Base-by-base conservation (phyloP, 805 yeast species). In the Metschnikowia drakensbergensis region DNA sequence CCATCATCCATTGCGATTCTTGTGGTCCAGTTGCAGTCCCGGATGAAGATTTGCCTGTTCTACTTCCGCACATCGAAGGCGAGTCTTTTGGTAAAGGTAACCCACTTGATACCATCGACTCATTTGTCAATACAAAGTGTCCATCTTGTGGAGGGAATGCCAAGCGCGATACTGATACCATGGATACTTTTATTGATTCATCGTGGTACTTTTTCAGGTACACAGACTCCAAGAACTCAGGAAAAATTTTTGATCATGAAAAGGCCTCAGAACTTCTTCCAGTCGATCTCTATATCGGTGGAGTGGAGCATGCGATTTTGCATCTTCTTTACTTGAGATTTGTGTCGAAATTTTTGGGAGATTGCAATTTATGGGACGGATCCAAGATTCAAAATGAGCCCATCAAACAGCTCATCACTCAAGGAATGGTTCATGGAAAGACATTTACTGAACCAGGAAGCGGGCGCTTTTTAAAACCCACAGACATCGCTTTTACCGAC, bases 131-230 rank as follows among this genome's bases (percentile, higher is more conserved):
- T 51, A 80, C 86, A 1, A 64, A 71, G 29, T 94, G 99, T 64
- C 99, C 99, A 5, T 75, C 79, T 0, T 94, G 99, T 69, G 82
- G 83, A 3, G 71, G 73, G 1, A 62, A 65, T 9, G 96, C 97
- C 0, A 81, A 78, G 48, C 77, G 99, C 58, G 99, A 94, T 55
- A 88, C 98, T 0, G 99, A 94, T 61, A 94, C 99, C 0, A 92
- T 94, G 99, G 99, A 94, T 62, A 94, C 99, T 0, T 94, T 94
- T 61, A 92, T 94, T 82, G 99, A 94, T 67, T 87, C 96, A 13
- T 90, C 97, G 3, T 94, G 99, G 99, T 94, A 94, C 66, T 88
- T 79, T 65, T 84, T 94, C 70, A 77, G 99, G 50, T 91, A 81
- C 58, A 67, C 84, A 2, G 98, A 94, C 63, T 72, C 96, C 0